These are phyloP conservation scores for Neonectria sp. DNA, from an alignment of 2,329 filamentous ascomycete species.

Conservation along the genomic window DNA sequence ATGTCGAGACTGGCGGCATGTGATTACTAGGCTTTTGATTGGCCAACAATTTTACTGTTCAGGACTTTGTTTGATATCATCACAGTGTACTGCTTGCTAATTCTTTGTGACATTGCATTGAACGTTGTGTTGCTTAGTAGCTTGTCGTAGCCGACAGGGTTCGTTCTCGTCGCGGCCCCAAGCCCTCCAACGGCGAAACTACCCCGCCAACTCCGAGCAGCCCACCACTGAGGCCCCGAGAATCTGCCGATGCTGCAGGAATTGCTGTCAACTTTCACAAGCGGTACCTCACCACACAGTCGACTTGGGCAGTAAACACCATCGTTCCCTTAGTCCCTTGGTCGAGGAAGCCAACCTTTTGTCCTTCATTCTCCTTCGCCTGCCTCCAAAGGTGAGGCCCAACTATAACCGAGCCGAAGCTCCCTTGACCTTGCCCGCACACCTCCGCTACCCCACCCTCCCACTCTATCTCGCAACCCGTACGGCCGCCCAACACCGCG, in stretches of 20 bases:
- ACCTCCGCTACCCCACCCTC: slow-evolving; percentile 38
- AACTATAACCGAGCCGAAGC: slow-evolving; percentile 26
- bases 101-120: not conserved
- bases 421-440: slow-evolving; percentile 12
- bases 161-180: not conserved
- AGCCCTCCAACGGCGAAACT: slow-evolving; percentile 40
- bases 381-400: slow-evolving; percentile 29
- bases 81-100: not conserved
- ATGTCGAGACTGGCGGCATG: not conserved
- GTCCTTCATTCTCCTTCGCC: slow-evolving; percentile 34
- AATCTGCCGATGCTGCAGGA: slow-evolving; percentile 49
- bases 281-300: slow-evolving; percentile 12
- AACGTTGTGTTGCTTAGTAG: not conserved
- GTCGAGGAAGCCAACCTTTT: slow-evolving; percentile 46
- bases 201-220: slow-evolving; percentile 37
- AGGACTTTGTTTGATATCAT: not conserved
- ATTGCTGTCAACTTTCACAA: slow-evolving; percentile 46
- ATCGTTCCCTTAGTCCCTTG: slow-evolving; percentile 29
- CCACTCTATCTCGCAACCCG: slow-evolving; percentile 24
- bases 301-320: slow-evolving; percentile 36
- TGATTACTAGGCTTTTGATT: not conserved
- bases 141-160: not conserved
- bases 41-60: not conserved
- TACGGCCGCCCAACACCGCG: slow-evolving; percentile 30
- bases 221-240: slow-evolving; percentile 45